Base-by-base conservation (phyloP, 495 filamentous ascomycete species). In the Penicillium cinerascens region DNA sequence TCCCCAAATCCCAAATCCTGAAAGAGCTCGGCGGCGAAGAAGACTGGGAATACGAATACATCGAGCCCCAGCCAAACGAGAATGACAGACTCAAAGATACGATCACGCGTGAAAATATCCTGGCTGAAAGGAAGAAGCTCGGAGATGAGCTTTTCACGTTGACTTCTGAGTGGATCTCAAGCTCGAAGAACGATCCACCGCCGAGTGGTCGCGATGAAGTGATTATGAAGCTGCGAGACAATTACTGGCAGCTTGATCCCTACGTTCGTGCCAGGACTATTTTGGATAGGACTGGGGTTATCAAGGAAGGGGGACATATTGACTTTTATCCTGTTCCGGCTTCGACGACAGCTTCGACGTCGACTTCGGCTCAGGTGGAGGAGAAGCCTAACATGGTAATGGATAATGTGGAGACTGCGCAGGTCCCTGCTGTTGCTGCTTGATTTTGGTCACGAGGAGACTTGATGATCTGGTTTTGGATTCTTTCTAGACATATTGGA, bases 1-100 rank as follows among this genome's bases (percentile, higher is more conserved):
- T 97, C 51, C 76, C 81, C 1, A 69, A 65, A 17, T 72, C 77
- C 20, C 84, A 85, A 44, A 88, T 97, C 47, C 72, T 82, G 40
- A 81, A 81, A 51, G 88, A 93, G 42, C 75, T 96, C n/a, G 90
- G 89, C 21, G 93, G 92, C 44, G 77, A 84, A 11, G 91, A 95
- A 52, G 80, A 89, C 55, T 96, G 87, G 83, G 72, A 76, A 5
- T 96, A 92, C 69, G 50, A 77, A 27, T 97, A 92, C 68, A 73
- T 85, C 38, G 90, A 96, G 65, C 89, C 92, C 0, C 55, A 70
- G 0, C 59, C 78, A 0, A 81, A 80, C 25, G 92, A 97, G 68
- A 92, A 93, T 58, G 74, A 75, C 33, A 63, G 60, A 48, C 82
- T 92, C 75, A 77, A 77, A 33, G 87, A 95, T 55, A 73, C 74